A percentile compares a stretch with the other conserved stretches of the same genome.
phyloP scores from a whole-genome alignment of 495 filamentous ascomycete genomes.

The Ramalina peruviana region DNA sequence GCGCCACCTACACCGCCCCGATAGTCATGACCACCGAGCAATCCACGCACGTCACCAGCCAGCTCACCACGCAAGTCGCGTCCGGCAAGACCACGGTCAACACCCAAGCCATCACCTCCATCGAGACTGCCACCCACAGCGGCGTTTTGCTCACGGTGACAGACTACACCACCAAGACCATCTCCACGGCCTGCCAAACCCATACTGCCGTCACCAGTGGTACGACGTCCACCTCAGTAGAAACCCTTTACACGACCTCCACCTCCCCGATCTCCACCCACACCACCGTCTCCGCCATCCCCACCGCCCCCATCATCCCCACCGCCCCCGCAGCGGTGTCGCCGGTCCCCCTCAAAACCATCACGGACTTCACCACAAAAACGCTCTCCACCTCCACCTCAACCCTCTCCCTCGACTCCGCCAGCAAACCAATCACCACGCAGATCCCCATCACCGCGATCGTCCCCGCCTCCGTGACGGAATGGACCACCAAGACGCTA shows the following conservation, averaged over 20 bases:
- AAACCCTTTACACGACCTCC: background rate
- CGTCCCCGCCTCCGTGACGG: background rate
- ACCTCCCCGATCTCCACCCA: background rate
- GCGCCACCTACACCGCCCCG: background rate
- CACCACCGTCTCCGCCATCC: background rate
- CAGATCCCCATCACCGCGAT: background rate
- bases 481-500: background rate
- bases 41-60: background rate
- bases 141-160: slow-evolving; percentile 1
- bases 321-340: background rate
- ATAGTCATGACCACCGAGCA: background rate
- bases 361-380: background rate
- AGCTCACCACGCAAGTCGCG: background rate
- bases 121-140: background rate
- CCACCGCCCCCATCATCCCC: background rate
- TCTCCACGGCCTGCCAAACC: background rate
- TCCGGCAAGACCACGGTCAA: background rate
- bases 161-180: background rate
- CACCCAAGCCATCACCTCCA: background rate
- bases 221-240: background rate
- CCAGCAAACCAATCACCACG: background rate
- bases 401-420: background rate
- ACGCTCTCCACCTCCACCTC: background rate
- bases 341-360: background rate
- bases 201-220: background rate